Evolutionary conservation across 1,139 yeast genomes (phyloP).

Genomic region (Blastobotrys aristatus): DNA sequence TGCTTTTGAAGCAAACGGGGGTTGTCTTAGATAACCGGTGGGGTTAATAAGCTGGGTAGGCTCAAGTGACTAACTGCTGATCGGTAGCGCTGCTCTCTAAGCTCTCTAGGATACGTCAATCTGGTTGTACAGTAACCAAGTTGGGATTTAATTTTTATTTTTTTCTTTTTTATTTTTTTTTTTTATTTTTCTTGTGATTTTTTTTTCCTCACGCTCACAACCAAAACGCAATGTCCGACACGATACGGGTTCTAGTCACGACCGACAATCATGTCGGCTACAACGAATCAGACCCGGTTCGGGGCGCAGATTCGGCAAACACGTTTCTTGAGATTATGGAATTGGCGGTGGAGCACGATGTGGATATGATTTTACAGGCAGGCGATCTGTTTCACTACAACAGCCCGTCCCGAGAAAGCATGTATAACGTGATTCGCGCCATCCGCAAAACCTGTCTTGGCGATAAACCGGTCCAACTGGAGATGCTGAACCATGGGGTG

Average conservation of each 20-base stretch:
- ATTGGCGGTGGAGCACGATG: constrained; percentile 66
- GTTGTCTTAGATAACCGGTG: no score
- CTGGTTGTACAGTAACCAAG: no score
- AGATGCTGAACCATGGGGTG: constrained; percentile 74
- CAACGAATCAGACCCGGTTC: constrained; percentile 79
- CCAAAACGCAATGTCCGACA: constrained; percentile 41
- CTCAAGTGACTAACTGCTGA: no score
- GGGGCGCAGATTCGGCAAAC: constrained; percentile 85
- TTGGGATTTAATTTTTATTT: no score
- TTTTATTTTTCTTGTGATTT: no score
- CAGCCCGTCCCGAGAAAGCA: constrained; percentile 80
- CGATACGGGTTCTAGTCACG: constrained; percentile 72
- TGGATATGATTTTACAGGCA: constrained; percentile 81
- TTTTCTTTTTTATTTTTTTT: no score
- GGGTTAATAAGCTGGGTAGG: no score
- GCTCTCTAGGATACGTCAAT: no score
- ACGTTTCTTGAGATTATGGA: constrained; percentile 81
- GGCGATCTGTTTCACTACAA: constrained; percentile 92
- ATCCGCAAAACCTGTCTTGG: constrained; percentile 74
- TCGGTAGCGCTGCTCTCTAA: no score
- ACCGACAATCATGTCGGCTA: constrained; percentile 98
- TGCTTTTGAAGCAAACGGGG: no score
- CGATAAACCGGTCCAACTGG: constrained; percentile 82
- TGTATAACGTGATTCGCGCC: constrained; percentile 76
- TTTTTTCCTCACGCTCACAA: no score